Conservation (phyloP, 768 basidiomycete genomes). For the Xerocomus brunneocitrinus region DNA sequence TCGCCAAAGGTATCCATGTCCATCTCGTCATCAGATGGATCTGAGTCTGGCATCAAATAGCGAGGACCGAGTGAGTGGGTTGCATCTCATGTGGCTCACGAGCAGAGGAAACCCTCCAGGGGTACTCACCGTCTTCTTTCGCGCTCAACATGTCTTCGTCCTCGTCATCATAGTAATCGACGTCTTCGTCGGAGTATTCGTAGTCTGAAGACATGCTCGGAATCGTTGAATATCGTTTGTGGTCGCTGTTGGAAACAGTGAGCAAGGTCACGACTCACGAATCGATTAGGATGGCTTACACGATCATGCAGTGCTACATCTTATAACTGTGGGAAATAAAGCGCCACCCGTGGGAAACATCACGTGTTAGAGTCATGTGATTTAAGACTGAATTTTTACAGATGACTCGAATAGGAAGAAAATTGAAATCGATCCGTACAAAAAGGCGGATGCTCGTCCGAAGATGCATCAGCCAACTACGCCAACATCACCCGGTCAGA, state of each 20-base stretch:
- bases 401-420: constrained; percentile 27
- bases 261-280: constrained; percentile 15
- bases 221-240: constrained; percentile 8
- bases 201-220: constrained; percentile 57
- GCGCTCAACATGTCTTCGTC: constrained; percentile 63
- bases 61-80: constrained; percentile 19
- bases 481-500: background rate
- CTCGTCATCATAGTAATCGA: constrained; percentile 64
- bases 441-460: constrained; percentile 24
- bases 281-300: constrained; percentile 31
- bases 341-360: constrained; percentile 2
- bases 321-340: constrained; percentile 13
- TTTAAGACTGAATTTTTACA: constrained; percentile 4
- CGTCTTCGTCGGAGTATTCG: constrained; percentile 66
- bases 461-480: constrained; percentile 19
- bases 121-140: constrained; percentile 50
- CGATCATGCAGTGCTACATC: constrained; percentile 13
- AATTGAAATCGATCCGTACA: constrained; percentile 20
- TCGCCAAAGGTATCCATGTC: constrained; percentile 64
- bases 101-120: constrained; percentile 13
- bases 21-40: constrained; percentile 56
- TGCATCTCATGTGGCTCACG: constrained; percentile 16
- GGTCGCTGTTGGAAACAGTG: constrained; percentile 16
- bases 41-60: constrained; percentile 31
- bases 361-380: constrained; percentile 1